These are phyloP conservation scores for Fragaria ananassa DNA, from an alignment of 306 rosid species.

Conservation along the genomic window DNA sequence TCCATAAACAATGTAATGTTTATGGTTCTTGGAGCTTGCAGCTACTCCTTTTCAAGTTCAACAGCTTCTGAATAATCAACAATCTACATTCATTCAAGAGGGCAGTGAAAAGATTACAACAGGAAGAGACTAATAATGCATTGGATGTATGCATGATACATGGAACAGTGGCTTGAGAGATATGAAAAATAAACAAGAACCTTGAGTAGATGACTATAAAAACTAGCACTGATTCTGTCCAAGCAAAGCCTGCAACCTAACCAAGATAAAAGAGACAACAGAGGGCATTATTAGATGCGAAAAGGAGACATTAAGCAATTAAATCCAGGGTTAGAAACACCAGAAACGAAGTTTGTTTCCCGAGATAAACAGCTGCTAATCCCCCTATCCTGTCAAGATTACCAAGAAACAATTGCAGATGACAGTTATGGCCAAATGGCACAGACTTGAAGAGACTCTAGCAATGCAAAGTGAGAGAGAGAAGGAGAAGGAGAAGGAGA, in stretches of 20 bases:
- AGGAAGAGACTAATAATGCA: slow-evolving; percentile 25
- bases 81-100: slow-evolving; percentile 51
- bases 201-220: slow-evolving; percentile 27
- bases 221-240: slow-evolving; percentile 40
- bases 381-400: slow-evolving; percentile 29
- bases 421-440: slow-evolving; percentile 28
- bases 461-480: slow-evolving; percentile 9
- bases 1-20: slow-evolving; percentile 46
- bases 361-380: slow-evolving; percentile 20
- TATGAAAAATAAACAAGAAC: slow-evolving; percentile 24
- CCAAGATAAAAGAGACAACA: slow-evolving; percentile 39
- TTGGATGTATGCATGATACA: slow-evolving; percentile 23
- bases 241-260: slow-evolving; percentile 52
- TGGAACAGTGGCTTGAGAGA: slow-evolving; percentile 2
- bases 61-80: slow-evolving; percentile 48
- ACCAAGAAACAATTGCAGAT: slow-evolving; percentile 22
- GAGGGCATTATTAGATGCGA: slow-evolving; percentile 19
- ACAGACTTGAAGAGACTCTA: slow-evolving; percentile 21
- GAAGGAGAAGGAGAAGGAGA: background rate
- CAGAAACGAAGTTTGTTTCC: slow-evolving; percentile 27
- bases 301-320: slow-evolving; percentile 24
- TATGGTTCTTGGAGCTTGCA: slow-evolving; percentile 43
- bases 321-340: slow-evolving; percentile 41
- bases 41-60: slow-evolving; percentile 47
- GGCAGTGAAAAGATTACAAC: slow-evolving; percentile 35